Percentiles rank a stretch among this genome's conserved stretches.
Evolutionary conservation across 2,329 filamentous ascomycete species (phyloP).

Genomic region (Aspergillus uvarum): DNA sequence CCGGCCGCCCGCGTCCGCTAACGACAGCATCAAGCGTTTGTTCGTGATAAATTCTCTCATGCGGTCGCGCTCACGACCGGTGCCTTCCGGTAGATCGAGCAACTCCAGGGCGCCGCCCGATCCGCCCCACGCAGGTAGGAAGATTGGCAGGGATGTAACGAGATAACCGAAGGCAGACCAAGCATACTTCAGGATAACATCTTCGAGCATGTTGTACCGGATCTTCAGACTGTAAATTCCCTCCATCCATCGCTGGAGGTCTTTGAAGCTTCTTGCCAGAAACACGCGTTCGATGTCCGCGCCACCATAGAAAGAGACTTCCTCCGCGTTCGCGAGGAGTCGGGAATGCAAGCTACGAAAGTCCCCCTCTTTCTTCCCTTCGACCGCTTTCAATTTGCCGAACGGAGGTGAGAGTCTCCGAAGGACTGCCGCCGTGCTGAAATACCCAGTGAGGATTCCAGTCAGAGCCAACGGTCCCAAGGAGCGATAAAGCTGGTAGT

Average conservation of each 20-base stretch:
- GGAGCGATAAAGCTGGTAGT: constrained; percentile 92
- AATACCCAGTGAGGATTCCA: constrained; percentile 87
- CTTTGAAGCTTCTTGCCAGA: constrained; percentile 86
- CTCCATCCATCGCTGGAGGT: constrained; percentile 95
- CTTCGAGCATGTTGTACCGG: constrained; percentile 96
- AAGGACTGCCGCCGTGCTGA: constrained; percentile 86
- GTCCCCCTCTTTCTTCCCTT: constrained; percentile 91
- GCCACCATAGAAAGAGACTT: constrained; percentile 95
- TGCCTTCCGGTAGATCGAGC: constrained; percentile 37
- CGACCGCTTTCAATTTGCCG: constrained; percentile 92
- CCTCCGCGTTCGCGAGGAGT: constrained; percentile 93
- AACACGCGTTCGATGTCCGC: constrained; percentile 94
- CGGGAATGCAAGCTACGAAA: constrained; percentile 89
- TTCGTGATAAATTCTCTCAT: constrained; percentile 99
- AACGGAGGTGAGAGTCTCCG: constrained; percentile 89
- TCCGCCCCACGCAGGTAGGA: constrained; percentile 91
- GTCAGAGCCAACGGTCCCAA: constrained; percentile 84
- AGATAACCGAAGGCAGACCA: constrained; percentile 98
- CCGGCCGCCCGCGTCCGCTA: constrained; percentile 90
- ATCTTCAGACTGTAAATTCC: constrained; percentile 97
- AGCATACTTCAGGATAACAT: constrained; percentile 96
- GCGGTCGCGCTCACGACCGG: constrained; percentile 69
- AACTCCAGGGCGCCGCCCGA: constrained; percentile 72
- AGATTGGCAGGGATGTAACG: constrained; percentile 87
- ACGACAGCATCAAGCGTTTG: constrained; percentile 94